Conservation (phyloP, 2,329 filamentous ascomycete species). For the Daldinia sp. region DNA sequence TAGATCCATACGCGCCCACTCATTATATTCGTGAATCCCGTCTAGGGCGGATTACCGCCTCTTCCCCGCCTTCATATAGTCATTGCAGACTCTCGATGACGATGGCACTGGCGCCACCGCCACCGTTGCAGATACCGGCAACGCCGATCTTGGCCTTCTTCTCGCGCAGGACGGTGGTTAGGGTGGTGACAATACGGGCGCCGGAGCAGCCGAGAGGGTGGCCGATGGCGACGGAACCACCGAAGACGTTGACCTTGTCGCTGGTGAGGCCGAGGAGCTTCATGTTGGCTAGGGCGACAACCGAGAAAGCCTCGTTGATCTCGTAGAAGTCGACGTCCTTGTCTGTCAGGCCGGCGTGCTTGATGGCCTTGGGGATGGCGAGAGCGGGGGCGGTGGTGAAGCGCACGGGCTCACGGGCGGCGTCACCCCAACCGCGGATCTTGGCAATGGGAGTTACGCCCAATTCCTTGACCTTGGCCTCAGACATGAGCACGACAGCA, state of each 20-base stretch:
- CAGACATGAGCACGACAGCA: conserved; percentile 91
- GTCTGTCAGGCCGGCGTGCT: conserved; percentile 85
- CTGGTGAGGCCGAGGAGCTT: conserved; percentile 83
- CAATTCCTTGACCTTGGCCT: conserved; percentile 92
- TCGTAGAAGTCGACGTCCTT: conserved; percentile 91
- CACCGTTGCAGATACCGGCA: conserved; percentile 97
- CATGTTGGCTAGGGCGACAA: conserved; percentile 94
- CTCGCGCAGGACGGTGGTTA: conserved; percentile 87
- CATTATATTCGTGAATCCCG: conserved; percentile 29
- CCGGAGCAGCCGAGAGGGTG: conserved; percentile 95
- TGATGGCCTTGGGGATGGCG: conserved; percentile 95
- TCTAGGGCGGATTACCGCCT: background rate
- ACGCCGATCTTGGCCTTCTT: conserved; percentile 94
- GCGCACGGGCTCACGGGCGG: conserved; percentile 87
- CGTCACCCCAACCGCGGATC: conserved; percentile 97
- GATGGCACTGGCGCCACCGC: conserved; percentile 91
- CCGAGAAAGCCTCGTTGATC: conserved; percentile 99
- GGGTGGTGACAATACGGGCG: conserved; percentile 89
- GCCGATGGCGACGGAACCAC: conserved; percentile 93
- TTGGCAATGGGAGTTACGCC: conserved; percentile 91
- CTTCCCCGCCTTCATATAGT: conserved; percentile 10
- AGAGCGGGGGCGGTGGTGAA: conserved; percentile 95
- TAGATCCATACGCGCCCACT: background rate
- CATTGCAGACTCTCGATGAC: conserved; percentile 81
- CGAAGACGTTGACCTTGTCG: conserved; percentile 93